Conservation (phyloP, 2,329 filamentous ascomycete genomes). For the Colletotrichum acutatum region DNA sequence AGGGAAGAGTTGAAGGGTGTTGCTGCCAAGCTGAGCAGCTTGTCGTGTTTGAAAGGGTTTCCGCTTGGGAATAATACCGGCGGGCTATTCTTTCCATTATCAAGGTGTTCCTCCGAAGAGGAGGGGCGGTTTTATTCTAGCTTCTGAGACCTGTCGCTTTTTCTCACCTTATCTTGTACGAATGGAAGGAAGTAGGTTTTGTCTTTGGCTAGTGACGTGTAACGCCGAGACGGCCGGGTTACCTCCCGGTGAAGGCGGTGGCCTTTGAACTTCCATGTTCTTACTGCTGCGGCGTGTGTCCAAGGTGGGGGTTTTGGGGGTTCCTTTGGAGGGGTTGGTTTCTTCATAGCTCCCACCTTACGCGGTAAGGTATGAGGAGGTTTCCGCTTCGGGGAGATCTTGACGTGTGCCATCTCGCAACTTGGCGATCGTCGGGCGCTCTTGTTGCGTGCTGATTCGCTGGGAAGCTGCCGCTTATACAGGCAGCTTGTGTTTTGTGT, state of each 20-base stretch:
- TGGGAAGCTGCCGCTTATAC: neutral
- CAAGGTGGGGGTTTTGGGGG: neutral
- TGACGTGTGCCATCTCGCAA: neutral
- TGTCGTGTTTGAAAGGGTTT: neutral
- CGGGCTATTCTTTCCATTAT: neutral
- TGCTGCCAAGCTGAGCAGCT: neutral
- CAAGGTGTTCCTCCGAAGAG: neutral
- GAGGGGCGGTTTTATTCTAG: neutral
- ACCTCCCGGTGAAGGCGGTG: slow-evolving; percentile 4
- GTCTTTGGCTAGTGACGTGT: neutral
- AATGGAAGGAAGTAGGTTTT: neutral
- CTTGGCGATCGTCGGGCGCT: neutral
- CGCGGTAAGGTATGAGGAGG: neutral
- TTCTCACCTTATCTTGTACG: neutral
- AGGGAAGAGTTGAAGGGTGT: neutral
- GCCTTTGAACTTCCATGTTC: neutral
- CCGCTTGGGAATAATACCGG: neutral
- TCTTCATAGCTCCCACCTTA: neutral
- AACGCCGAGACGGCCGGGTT: slow-evolving; percentile 14
- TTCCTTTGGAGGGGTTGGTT: neutral
- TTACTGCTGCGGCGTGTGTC: neutral
- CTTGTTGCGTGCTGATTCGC: neutral
- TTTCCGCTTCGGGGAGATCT: neutral
- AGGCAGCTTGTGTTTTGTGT: neutral
- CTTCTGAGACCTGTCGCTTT: no score